Evolutionary conservation across 2,329 filamentous ascomycete species (phyloP).

Genomic region (Rutstroemia sp.): DNA sequence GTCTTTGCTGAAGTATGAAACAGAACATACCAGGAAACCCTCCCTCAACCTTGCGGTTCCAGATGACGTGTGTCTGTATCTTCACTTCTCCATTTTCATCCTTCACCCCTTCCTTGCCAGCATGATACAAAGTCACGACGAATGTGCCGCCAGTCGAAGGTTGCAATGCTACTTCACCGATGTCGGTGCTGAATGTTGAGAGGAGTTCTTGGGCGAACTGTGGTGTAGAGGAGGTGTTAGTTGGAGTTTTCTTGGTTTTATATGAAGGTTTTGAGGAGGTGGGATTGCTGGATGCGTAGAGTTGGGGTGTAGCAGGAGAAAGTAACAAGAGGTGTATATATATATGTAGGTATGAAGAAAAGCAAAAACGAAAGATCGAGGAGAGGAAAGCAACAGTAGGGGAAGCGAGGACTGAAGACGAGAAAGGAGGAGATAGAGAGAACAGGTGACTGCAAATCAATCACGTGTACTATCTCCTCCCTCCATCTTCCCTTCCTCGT

Average conservation of each 20-base stretch:
- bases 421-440: too few species aligned
- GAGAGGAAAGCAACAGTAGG: background rate
- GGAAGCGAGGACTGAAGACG: background rate
- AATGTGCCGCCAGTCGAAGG: slow-evolving; percentile 83
- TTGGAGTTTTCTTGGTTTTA: too few species aligned
- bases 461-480: background rate
- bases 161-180: slow-evolving; percentile 83
- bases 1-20: background rate
- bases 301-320: background rate
- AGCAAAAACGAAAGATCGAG: background rate
- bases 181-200: slow-evolving; percentile 75
- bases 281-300: background rate
- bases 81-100: slow-evolving; percentile 10
- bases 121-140: slow-evolving; percentile 55
- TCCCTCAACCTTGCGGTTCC: slow-evolving; percentile 81
- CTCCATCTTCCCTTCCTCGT: background rate
- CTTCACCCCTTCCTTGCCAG: background rate
- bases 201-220: slow-evolving; percentile 93
- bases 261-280: background rate
- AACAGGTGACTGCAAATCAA: too few species aligned
- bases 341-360: background rate
- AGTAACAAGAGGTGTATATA: background rate
- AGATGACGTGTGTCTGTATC: slow-evolving; percentile 53
- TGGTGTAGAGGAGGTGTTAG: background rate
- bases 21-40: slow-evolving; percentile 66